Conservation (phyloP, 495 filamentous ascomycete genomes). For the Aspergillus panamensis region DNA sequence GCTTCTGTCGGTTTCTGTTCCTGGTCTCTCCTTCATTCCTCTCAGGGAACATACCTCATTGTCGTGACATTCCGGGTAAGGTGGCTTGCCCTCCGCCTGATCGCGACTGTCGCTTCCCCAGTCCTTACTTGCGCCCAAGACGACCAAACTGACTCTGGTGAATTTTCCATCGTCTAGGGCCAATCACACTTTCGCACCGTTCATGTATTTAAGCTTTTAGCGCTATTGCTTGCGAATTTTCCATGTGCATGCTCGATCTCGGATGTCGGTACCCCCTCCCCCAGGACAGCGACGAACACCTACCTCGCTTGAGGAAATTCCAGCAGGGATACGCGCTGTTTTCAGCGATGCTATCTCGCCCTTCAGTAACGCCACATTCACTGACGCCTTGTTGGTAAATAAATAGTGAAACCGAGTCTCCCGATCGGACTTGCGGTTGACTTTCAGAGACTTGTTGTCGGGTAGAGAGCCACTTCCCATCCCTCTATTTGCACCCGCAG, state of each 20-base stretch:
- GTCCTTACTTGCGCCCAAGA: conserved; percentile 14
- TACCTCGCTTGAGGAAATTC: not conserved
- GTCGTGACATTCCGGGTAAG: conserved; percentile 16
- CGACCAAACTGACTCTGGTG: conserved; percentile 6
- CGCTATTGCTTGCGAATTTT: conserved; percentile 2
- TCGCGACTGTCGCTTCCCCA: conserved; percentile 14
- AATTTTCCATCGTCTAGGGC: not conserved
- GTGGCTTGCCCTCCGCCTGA: conserved; percentile 13
- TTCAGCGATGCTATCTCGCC: not conserved
- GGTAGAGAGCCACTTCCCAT: conserved; percentile 2
- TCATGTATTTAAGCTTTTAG: not conserved
- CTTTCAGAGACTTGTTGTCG: not conserved
- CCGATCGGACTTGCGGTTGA: not conserved
- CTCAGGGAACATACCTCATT: conserved; percentile 7
- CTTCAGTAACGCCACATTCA: not conserved
- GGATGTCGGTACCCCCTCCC: conserved; percentile 2
- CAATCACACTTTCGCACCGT: not conserved
- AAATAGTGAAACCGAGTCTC: conserved; percentile 4
- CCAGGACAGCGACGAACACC: not conserved
- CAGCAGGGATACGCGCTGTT: conserved; percentile 8
- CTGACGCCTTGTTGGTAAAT: conserved; percentile 7
- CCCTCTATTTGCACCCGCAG: not conserved
- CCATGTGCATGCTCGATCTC: conserved; percentile 9
- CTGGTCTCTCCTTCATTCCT: conserved; percentile 23
- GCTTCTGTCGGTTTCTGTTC: not conserved